Conservation (phyloP, 768 basidiomycete species). For the Hirschioporus abietinus region DNA sequence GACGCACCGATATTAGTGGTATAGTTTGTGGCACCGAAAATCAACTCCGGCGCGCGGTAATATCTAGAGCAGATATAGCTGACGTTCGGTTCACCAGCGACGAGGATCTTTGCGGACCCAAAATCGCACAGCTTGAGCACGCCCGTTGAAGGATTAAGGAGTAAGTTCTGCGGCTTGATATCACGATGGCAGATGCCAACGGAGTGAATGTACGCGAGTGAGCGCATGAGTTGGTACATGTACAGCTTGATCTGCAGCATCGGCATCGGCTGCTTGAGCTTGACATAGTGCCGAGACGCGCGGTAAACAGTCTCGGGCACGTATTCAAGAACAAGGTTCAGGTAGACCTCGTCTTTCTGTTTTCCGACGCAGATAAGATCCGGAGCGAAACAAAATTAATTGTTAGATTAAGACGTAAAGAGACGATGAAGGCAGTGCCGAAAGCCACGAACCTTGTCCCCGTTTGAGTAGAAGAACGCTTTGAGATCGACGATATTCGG, state of each 20-base stretch:
- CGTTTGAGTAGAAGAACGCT: constrained; percentile 98
- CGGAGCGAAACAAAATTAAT: constrained; percentile 7
- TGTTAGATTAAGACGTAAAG: constrained; percentile 11
- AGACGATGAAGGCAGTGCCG: constrained; percentile 8
- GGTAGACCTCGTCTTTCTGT: constrained; percentile 99
- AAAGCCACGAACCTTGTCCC: constrained; percentile 78
- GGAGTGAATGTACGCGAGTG: constrained; percentile 98
- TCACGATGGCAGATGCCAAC: constrained; percentile 99
- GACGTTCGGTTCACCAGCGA: constrained; percentile 97
- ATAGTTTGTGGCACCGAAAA: constrained; percentile 99
- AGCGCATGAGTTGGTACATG: constrained; percentile 99
- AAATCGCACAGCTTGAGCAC: constrained; percentile 98
- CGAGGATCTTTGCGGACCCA: constrained; percentile 97
- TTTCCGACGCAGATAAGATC: constrained; percentile 10
- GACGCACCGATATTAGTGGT: constrained; percentile 94
- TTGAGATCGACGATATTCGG: constrained; percentile 97
- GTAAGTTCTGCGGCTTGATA: constrained; percentile 99
- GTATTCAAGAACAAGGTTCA: constrained; percentile 98
- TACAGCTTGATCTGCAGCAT: constrained; percentile 99
- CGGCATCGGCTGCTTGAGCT: constrained; percentile 99
- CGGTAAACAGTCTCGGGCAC: constrained; percentile 99
- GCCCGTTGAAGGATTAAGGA: constrained; percentile 95
- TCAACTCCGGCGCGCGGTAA: constrained; percentile 98
- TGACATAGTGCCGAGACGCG: constrained; percentile 97
- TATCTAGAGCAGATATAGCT: constrained; percentile 99